Evolutionary conservation across 495 filamentous ascomycete genomes (phyloP), one percentile per base, ranked within the genome.

Genomic region (Hypoxylon cercidicola): DNA sequence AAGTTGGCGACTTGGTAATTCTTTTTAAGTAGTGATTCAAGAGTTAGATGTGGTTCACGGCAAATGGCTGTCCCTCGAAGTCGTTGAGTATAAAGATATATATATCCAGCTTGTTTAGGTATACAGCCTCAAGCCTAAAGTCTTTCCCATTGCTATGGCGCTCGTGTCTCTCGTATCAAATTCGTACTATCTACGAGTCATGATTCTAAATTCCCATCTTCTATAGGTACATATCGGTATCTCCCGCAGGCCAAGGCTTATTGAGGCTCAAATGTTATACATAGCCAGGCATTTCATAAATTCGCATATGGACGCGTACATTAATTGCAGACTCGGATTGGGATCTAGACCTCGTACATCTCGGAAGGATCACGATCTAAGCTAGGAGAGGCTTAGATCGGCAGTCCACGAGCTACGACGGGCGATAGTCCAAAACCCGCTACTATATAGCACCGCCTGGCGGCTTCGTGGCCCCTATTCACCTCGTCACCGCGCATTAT

Each of bases 291-390:
- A n/a, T n/a, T n/a, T n/a, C n/a, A n/a, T n/a, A n/a, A n/a, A n/a
- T n/a, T n/a, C n/a, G n/a, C n/a, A n/a, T n/a, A n/a, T n/a, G n/a
- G n/a, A n/a, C n/a, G n/a, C n/a, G n/a, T n/a, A n/a, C n/a, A n/a
- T n/a, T n/a, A n/a, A n/a, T n/a, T n/a, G n/a, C n/a, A 30, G 46
- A 35, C 23, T 56, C 19, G 46, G 23, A 32, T 51, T 57, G 47
- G 47, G 48, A 64, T 52, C 40, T 58, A 40, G 48, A 58, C 39
- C 40, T 64, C 54, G 61, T 58, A 64, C 39, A 19, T 58, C 25
- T 58, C 50, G 50, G 19, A 55, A 21, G n/a, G 34, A 21, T 32
- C 54, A 23, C 40, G 12, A 3, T 55, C 52, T 30, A 7, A 45
- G 39, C 40, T 44, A 23, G 35, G 5, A 37, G 13, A 15, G 23